These are phyloP conservation scores for Venturia oleaginea DNA, from an alignment of 2,329 filamentous ascomycete species.

Conservation along the genomic window DNA sequence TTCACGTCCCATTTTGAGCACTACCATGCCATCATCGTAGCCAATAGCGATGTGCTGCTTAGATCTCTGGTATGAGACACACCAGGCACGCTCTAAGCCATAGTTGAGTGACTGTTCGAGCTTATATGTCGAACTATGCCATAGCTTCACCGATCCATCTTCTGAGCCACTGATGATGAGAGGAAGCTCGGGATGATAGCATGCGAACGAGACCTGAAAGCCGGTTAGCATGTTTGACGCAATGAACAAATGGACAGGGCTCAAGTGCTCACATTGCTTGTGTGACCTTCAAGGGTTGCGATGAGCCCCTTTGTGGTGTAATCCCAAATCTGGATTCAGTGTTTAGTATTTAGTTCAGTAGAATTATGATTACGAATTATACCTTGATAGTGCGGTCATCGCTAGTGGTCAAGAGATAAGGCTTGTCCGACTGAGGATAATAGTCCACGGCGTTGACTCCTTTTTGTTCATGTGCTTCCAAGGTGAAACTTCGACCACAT, in stretches of 20 bases:
- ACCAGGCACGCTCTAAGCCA: conserved; percentile 93
- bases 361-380: too few species aligned
- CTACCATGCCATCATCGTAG: conserved; percentile 95
- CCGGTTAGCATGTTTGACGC: background rate
- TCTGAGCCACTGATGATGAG: conserved; percentile 97
- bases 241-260: background rate
- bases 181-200: conserved; percentile 93
- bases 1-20: conserved; percentile 94
- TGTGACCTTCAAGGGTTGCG: conserved; percentile 65
- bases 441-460: conserved; percentile 97
- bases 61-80: conserved; percentile 89
- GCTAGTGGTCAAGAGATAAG: conserved; percentile 89
- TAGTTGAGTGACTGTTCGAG: conserved; percentile 95
- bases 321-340: conserved; percentile 97
- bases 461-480: conserved; percentile 95
- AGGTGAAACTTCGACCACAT: conserved; percentile 62
- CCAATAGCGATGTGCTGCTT: conserved; percentile 92
- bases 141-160: conserved; percentile 94
- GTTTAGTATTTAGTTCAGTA: too few species aligned
- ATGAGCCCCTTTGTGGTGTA: conserved; percentile 98
- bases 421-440: conserved; percentile 59
- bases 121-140: conserved; percentile 96
- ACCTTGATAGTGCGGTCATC: conserved; percentile 97
- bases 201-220: conserved; percentile 54
- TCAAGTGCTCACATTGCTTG: background rate